phyloP scores from a whole-genome alignment of 768 basidiomycete genomes.

The Pseudohyphozyma bogoriensis region DNA sequence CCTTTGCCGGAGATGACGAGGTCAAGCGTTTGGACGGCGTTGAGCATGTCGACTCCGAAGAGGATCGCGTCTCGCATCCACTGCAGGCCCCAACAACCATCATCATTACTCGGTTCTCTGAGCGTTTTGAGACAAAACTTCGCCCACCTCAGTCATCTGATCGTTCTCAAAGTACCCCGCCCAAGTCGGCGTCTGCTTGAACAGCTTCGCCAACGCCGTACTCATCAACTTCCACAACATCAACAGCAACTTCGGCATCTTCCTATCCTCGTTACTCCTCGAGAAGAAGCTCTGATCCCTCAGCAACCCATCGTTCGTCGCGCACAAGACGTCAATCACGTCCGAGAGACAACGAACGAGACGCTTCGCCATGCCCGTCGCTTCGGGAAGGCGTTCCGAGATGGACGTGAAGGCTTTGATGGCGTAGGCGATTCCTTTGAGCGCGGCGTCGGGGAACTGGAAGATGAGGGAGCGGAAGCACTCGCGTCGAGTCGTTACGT shows the following conservation, averaged over 20 bases:
- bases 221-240: conserved; percentile 77
- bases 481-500: conserved; percentile 78
- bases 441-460: conserved; percentile 53
- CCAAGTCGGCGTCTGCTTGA: conserved; percentile 75
- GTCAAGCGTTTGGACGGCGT: conserved; percentile 70
- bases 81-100: too few relatives aligned
- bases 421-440: conserved; percentile 62
- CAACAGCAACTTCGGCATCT: conserved; percentile 44
- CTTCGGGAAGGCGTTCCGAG: conserved; percentile 63
- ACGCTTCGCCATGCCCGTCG: conserved; percentile 75
- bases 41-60: conserved; percentile 75
- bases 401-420: conserved; percentile 56
- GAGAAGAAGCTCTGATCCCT: conserved; percentile 32
- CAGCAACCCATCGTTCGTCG: conserved; percentile 59
- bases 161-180: conserved; percentile 64
- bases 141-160: conserved; percentile 79
- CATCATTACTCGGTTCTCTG: too few relatives aligned
- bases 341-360: conserved; percentile 88
- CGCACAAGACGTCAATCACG: conserved; percentile 77
- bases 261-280: conserved; percentile 23
- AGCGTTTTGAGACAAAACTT: too few relatives aligned
- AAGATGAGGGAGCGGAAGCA: conserved; percentile 71
- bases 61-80: conserved; percentile 99
- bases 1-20: conserved; percentile 43
- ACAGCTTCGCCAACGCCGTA: conserved; percentile 67